These are phyloP conservation scores for Pichia sp. DNA, from an alignment of 1,139 yeast species.

Conservation along the genomic window DNA sequence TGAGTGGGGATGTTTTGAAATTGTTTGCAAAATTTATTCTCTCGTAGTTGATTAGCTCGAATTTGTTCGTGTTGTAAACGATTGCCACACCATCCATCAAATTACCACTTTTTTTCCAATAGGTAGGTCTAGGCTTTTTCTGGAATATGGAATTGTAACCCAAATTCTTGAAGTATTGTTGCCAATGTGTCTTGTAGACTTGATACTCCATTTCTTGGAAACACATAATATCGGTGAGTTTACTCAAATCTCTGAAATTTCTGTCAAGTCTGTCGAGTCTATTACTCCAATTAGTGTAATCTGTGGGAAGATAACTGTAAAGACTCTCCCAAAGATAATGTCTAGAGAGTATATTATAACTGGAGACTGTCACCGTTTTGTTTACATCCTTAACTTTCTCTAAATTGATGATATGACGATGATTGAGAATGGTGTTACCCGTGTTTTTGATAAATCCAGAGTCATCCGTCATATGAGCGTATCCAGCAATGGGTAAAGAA, in stretches of 20 bases:
- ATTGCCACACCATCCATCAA: constrained; percentile 54
- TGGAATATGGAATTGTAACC: constrained; percentile 39
- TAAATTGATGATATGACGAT: constrained; percentile 12
- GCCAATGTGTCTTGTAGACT: constrained; percentile 42
- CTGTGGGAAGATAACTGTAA: constrained; percentile 40
- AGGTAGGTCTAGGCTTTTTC: constrained; percentile 41
- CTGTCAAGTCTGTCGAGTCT: constrained; percentile 39
- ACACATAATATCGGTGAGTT: constrained; percentile 47
- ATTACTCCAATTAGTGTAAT: constrained; percentile 41
- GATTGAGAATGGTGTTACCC: constrained; percentile 8
- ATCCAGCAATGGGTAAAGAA: too few relatives aligned
- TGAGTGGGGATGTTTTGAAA: constrained; percentile 27
- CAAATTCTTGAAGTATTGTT: constrained; percentile 16
- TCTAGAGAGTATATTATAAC: constrained; percentile 48
- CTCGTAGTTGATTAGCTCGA: constrained; percentile 37
- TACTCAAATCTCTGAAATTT: constrained; percentile 32
- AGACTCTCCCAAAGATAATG: constrained; percentile 54
- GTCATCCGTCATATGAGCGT: too few relatives aligned
- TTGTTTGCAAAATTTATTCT: constrained; percentile 38
- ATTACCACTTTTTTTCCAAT: constrained; percentile 40
- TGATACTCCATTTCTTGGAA: constrained; percentile 51
- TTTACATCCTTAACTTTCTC: constrained; percentile 2
- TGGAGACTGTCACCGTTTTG: constrained; percentile 31
- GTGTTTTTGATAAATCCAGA: too few relatives aligned
- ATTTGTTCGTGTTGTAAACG: constrained; percentile 39